Evolutionary conservation across 1,139 yeast genomes (phyloP), one percentile per base, ranked within the genome.

Genomic region (Suhomyces maxii): DNA sequence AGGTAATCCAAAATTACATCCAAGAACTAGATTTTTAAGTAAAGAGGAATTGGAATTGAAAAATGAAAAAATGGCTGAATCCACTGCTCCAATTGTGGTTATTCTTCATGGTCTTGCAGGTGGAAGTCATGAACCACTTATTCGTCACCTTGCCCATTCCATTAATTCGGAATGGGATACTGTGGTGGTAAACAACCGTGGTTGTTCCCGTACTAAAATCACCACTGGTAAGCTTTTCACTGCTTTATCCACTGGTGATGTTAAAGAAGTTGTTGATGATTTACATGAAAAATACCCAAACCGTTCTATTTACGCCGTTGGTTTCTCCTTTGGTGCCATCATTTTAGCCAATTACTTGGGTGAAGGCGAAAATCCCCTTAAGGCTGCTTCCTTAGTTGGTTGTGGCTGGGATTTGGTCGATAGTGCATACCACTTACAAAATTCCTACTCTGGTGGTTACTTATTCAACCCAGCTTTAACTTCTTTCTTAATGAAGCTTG

Each of bases 31-130:
- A 57, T 88, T 83, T 58, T 73, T 89, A 56, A 71, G 77, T 3
- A 71, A 76, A 2, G 71, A 68, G 7, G 77, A 67, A 41, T 57
- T 69, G 43, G 34, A 26, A 5, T 14, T 26, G 14, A 38, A 41
- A 13, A 33, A 44, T 3, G 59, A 57, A 3, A 57, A 58, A 6
- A 14, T 47, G 28, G 47, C 64, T 62, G 39, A 65, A 60, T 50
- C 59, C 10, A 53, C 60, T 1, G 77, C 71, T 45, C 96, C 97
- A 1, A 68, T 90, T 45, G 77, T 87, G 32, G 77, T 90, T 26
- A 73, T 86, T 6, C 68, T 85, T 42, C 97, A 91, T 60, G 98
- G 97, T 0, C 77, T 91, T 36, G 91, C 89, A 6, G 97, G 97
- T 18, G 97, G 97, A 0, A 86, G 96, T 18, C 95, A 89, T 56